Evolutionary conservation across 2,329 filamentous ascomycete species (phyloP).

Genomic region (Nannizzia gypsea): DNA sequence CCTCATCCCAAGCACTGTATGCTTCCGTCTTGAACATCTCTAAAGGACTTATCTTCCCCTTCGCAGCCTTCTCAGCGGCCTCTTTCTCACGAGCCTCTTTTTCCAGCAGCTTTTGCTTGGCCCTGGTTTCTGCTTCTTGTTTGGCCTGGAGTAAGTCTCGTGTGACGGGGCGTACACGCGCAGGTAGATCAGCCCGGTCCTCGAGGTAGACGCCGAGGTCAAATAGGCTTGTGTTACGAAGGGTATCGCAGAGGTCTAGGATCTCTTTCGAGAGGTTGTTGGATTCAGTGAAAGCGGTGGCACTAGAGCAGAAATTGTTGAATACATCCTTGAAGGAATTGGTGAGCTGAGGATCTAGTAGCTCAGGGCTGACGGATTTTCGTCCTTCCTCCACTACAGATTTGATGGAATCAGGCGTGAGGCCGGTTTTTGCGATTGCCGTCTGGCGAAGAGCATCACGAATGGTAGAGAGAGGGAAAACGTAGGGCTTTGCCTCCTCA

Average conservation of each 20-base stretch:
- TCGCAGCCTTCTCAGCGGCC: slow-evolving; percentile 40
- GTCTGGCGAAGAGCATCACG: slow-evolving; percentile 47
- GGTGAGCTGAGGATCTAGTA: slow-evolving; percentile 12
- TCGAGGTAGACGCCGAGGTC: slow-evolving; percentile 79
- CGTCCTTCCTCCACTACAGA: slow-evolving; percentile 28
- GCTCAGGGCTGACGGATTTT: slow-evolving; percentile 7
- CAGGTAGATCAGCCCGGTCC: slow-evolving; percentile 57
- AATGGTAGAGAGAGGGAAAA: slow-evolving; percentile 48
- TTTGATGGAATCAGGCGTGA: slow-evolving; percentile 28
- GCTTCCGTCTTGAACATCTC: slow-evolving; percentile 49
- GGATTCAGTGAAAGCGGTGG: slow-evolving; percentile 27
- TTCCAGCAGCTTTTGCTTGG: slow-evolving; percentile 41
- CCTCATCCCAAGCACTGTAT: slow-evolving; percentile 69
- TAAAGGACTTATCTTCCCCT: slow-evolving; percentile 45
- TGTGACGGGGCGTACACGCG: slow-evolving; percentile 59
- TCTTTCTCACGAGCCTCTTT: slow-evolving; percentile 48
- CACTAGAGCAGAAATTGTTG: slow-evolving; percentile 27
- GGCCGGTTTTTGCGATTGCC: slow-evolving; percentile 40
- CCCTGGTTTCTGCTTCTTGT: slow-evolving; percentile 37
- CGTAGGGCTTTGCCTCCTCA: slow-evolving; percentile 45
- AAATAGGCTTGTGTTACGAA: slow-evolving; percentile 71
- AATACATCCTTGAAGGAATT: slow-evolving; percentile 37
- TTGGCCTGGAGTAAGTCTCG: slow-evolving; percentile 43
- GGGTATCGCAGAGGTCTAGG: slow-evolving; percentile 62
- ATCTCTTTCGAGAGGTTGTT: slow-evolving; percentile 57